These are phyloP conservation scores for Pichia sporocuriosa DNA, from an alignment of 805 yeast genomes.

Conservation along the genomic window DNA sequence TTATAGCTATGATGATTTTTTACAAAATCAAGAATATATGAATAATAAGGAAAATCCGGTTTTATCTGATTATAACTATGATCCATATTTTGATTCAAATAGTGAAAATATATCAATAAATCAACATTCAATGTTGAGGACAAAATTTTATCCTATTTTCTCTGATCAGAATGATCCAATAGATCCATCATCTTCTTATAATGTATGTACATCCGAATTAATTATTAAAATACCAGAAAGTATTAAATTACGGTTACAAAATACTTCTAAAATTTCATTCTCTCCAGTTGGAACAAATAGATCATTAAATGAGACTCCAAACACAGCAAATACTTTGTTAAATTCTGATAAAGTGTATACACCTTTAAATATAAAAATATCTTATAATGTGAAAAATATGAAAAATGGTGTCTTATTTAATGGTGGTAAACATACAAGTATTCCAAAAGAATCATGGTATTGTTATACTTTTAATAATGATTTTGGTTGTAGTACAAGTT, in stretches of 20 bases:
- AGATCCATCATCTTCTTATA: conserved; percentile 23
- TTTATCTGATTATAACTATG: conserved; percentile 26
- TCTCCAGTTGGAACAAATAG: conserved; percentile 32
- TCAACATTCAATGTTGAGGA: conserved; percentile 55
- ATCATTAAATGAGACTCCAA: conserved; percentile 31
- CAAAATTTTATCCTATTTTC: conserved; percentile 45
- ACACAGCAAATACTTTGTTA: conserved; percentile 25
- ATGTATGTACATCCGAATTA: conserved; percentile 55
- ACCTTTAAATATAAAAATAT: conserved; percentile 66
- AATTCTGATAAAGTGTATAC: conserved; percentile 50
- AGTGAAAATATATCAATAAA: conserved; percentile 36
- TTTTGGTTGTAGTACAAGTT: conserved; percentile 72
- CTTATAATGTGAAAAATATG: conserved; percentile 58
- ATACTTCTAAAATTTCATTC: conserved; percentile 30
- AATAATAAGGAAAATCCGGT: conserved; percentile 27
- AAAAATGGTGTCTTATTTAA: conserved; percentile 71
- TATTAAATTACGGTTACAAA: conserved; percentile 54
- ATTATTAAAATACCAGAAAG: conserved; percentile 57
- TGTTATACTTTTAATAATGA: conserved; percentile 81
- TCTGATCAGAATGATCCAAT: conserved; percentile 37
- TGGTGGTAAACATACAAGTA: conserved; percentile 46
- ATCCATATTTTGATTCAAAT: conserved; percentile 35
- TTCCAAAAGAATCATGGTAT: conserved; percentile 56
- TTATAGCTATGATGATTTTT: conserved; percentile 49
- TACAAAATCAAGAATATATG: conserved; percentile 31